Evolutionary conservation across 768 basidiomycete species (phyloP).

Genomic region (Tylopilus rubrobrunneus): DNA sequence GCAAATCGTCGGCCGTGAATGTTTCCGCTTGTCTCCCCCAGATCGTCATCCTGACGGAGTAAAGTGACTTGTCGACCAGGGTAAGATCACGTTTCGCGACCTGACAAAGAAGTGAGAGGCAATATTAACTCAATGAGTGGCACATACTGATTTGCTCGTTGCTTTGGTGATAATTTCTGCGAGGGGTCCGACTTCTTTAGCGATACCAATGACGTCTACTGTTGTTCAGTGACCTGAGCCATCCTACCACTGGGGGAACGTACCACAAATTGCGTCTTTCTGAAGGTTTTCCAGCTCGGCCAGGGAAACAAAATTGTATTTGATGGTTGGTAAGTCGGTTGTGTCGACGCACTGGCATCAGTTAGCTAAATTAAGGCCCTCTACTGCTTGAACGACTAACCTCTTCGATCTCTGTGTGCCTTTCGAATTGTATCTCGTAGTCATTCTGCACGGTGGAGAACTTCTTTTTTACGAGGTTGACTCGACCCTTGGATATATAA

Average conservation of each 20-base stretch:
- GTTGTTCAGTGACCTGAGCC: neutral
- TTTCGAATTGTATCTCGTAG: conserved; percentile 88
- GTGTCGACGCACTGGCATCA: conserved; percentile 72
- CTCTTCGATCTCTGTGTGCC: conserved; percentile 80
- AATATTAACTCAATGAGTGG: neutral
- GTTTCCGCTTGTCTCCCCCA: conserved; percentile 96
- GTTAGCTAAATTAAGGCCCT: conserved; percentile 4
- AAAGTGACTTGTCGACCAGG: conserved; percentile 80
- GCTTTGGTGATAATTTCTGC: conserved; percentile 73
- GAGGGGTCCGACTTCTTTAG: conserved; percentile 72
- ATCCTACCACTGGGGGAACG: conserved; percentile 18
- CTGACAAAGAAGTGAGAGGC: conserved; percentile 35
- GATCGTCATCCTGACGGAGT: conserved; percentile 77
- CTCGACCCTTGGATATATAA: conserved; percentile 82
- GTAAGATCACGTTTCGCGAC: conserved; percentile 86
- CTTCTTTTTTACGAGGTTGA: conserved; percentile 96
- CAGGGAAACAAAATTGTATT: conserved; percentile 77
- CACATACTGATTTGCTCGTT: conserved; percentile 52
- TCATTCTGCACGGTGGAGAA: conserved; percentile 88
- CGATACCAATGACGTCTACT: conserved; percentile 81
- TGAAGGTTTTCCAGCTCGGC: conserved; percentile 54
- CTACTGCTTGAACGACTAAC: conserved; percentile 36
- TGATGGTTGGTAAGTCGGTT: conserved; percentile 70
- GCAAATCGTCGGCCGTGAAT: conserved; percentile 53
- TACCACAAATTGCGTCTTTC: conserved; percentile 86